A percentile compares a stretch with the other conserved stretches of the same genome.
Evolutionary conservation across 768 basidiomycete species (phyloP).

Genomic region (Xerocomus potaroensis): DNA sequence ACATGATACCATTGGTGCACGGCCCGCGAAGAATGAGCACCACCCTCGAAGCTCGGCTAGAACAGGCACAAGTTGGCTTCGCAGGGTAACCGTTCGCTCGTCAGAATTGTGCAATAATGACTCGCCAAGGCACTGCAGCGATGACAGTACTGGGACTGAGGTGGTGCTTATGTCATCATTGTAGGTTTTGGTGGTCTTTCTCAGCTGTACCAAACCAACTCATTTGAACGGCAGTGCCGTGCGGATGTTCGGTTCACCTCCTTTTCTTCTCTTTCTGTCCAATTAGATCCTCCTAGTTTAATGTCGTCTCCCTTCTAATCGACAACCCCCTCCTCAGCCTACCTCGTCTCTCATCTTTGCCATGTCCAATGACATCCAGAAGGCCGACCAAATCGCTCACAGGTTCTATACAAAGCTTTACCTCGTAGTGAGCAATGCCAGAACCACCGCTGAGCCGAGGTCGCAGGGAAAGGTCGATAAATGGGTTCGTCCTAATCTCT

Average conservation of each 20-base stretch:
- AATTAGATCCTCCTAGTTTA: slow-evolving; percentile 27
- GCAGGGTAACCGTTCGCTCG: slow-evolving; percentile 1
- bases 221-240: slow-evolving; percentile 10
- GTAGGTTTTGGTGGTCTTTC: slow-evolving; percentile 12
- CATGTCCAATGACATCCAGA: slow-evolving; percentile 54
- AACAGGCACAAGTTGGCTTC: not conserved
- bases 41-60: too few relatives aligned
- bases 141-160: slow-evolving; percentile 9
- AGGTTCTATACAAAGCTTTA: slow-evolving; percentile 81
- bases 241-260: slow-evolving; percentile 21
- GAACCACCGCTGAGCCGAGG: slow-evolving; percentile 51
- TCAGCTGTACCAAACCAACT: slow-evolving; percentile 10
- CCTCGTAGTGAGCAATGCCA: slow-evolving; percentile 68
- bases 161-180: slow-evolving; percentile 23
- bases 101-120: slow-evolving; percentile 8
- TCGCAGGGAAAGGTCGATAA: slow-evolving; percentile 59
- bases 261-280: slow-evolving; percentile 9
- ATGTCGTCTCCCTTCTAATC: slow-evolving; percentile 29
- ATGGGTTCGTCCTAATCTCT: slow-evolving; percentile 55
- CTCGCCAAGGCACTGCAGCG: slow-evolving; percentile 3
- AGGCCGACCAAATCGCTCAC: slow-evolving; percentile 84
- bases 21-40: too few relatives aligned
- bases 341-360: slow-evolving; percentile 21
- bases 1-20: too few relatives aligned
- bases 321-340: slow-evolving; percentile 4